Base-by-base conservation (phyloP, 164 flowering plant species). In the Tetrastigma voinierianum region DNA sequence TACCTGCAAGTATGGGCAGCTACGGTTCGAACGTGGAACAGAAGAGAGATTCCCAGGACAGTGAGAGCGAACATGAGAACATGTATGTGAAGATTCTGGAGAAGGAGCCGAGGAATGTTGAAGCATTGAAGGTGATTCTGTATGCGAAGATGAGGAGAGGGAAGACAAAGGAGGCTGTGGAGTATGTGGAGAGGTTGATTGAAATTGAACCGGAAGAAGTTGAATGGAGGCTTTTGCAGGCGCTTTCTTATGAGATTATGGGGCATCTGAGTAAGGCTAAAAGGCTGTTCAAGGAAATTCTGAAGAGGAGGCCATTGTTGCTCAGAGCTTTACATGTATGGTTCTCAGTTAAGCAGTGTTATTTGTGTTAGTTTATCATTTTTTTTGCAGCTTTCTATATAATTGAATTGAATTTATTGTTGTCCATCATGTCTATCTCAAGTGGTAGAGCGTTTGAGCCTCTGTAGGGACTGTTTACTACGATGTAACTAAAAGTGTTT, bases 311-410 rank as follows among this genome's bases (percentile, higher is more conserved):
- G 58, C 99, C 97, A 77, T 83, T 95, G 12, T 70, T 84, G 68
- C 77, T 89, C 44, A 85, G 86, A 84, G 99, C 97, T 76, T 80
- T 95, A 69, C 99, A 95, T 78, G 97, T 93, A 90, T 74, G 90
- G 1, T 72, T 71, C 57, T 67, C 49, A 3, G 15, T 20, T 32
- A 32, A 32, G 14, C 48, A 58, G 21, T 7, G 20, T 9, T 25
- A 17, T 60, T 66, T 62, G 54, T 52, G 3, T 56, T 62, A 44
- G n/a, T 19, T 65, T 53, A 40, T 55, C 24, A 7, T 45, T 51
- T 59, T 25, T 54, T 64, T 7, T 44, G 9, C 12, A 20, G 17
- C 9, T 8, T 49, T 18, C 18, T 7, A 45, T 59, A 25, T 43
- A 32, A 24, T 49, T 23, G 24, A 47, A 13, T 45, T 71, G 58